phyloP scores from a whole-genome alignment of 768 basidiomycete genomes.

The Astraeus odoratus region DNA sequence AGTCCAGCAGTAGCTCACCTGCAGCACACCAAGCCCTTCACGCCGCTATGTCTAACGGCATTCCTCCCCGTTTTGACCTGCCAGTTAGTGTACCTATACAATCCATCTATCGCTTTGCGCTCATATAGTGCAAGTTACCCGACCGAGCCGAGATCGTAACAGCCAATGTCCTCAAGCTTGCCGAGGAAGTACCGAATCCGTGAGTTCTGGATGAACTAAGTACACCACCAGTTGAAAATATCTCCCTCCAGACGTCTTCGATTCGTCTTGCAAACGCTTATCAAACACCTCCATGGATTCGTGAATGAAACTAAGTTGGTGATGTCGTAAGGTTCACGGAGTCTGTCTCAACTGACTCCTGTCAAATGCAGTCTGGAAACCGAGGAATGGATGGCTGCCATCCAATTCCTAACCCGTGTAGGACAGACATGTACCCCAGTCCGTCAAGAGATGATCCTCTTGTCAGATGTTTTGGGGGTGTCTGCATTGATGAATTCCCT shows the following conservation, averaged over 20 bases:
- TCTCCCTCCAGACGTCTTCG: conserved; percentile 29
- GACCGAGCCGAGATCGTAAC: conserved; percentile 45
- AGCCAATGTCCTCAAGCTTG: conserved; percentile 36
- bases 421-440: conserved; percentile 70
- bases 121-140: conserved; percentile 32
- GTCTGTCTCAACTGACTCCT: neutral
- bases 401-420: conserved; percentile 68
- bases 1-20: neutral
- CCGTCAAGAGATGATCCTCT: conserved; percentile 75
- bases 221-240: neutral
- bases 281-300: conserved; percentile 70
- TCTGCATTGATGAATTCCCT: conserved; percentile 70
- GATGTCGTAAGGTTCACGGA: neutral
- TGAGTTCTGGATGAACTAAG: conserved; percentile 14
- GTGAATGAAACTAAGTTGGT: conserved; percentile 59
- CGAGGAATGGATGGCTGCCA: conserved; percentile 80
- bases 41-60: conserved; percentile 38
- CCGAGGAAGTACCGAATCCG: conserved; percentile 33
- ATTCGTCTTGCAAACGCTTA: conserved; percentile 45
- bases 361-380: conserved; percentile 49
- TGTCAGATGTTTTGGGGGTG: conserved; percentile 77
- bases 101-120: too few species aligned
- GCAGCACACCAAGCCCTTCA: neutral
- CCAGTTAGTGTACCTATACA: conserved; percentile 27
- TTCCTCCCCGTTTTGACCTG: conserved; percentile 31